Evolutionary conservation across 2,329 filamentous ascomycete species (phyloP).

Genomic region (Albifimbria verrucaria): DNA sequence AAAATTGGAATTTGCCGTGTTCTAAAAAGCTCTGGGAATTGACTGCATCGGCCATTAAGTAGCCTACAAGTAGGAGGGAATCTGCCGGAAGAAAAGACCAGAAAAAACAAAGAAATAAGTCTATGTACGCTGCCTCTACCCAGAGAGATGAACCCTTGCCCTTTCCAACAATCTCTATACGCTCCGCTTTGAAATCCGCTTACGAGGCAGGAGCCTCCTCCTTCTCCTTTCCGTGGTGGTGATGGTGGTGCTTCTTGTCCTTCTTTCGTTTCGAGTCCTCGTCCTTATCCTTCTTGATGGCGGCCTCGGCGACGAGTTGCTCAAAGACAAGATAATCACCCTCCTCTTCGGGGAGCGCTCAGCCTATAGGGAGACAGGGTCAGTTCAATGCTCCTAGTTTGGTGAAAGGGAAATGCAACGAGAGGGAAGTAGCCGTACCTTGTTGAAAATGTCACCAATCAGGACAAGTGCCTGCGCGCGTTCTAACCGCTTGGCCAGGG

Average conservation of each 20-base stretch:
- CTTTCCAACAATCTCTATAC: background rate
- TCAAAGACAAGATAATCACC: constrained; percentile 99
- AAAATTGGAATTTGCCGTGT: background rate
- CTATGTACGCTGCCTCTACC: background rate
- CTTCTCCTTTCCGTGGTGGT: constrained; percentile 29
- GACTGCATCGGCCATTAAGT: background rate
- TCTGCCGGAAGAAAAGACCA: background rate
- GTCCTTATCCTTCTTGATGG: constrained; percentile 90
- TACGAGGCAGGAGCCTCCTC: constrained; percentile 22
- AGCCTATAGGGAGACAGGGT: constrained; percentile 52
- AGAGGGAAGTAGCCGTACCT: constrained; percentile 52
- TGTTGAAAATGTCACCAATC: constrained; percentile 83
- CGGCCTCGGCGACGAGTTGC: constrained; percentile 93
- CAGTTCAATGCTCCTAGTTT: background rate
- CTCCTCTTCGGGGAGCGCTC: constrained; percentile 91
- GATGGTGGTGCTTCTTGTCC: constrained; percentile 42
- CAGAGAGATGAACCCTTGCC: background rate
- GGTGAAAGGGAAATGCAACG: background rate
- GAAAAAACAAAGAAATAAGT: background rate
- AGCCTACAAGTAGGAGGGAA: background rate
- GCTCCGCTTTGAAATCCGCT: constrained; percentile 19
- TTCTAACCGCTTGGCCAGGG: constrained; percentile 81
- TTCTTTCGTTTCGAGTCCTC: constrained; percentile 65
- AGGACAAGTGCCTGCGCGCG: constrained; percentile 86
- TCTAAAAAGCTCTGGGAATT: background rate